Percentiles rank a stretch among this genome's conserved stretches.
phyloP scores from a whole-genome alignment of 768 basidiomycete species.

The Fistulinella prunicolor region DNA sequence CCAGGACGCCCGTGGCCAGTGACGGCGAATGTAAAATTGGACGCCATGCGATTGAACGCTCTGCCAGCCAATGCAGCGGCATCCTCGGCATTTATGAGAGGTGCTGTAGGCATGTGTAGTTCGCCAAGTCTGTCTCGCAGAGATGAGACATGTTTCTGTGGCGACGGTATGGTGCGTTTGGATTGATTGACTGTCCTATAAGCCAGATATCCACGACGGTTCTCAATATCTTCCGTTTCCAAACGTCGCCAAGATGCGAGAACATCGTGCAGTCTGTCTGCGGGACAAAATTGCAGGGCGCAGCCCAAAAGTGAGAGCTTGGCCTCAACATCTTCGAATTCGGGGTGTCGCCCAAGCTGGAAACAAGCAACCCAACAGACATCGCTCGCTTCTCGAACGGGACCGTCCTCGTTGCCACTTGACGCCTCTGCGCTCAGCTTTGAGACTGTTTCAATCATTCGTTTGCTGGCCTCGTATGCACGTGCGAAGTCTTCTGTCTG shows the following conservation, averaged over 20 bases:
- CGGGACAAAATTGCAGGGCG: conserved; percentile 83
- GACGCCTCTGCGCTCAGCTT: conserved; percentile 40
- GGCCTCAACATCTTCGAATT: conserved; percentile 63
- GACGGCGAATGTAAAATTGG: conserved; percentile 69
- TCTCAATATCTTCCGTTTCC: conserved; percentile 61
- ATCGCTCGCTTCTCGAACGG: conserved; percentile 60
- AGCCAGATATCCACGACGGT: conserved; percentile 44
- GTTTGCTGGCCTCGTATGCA: conserved; percentile 68
- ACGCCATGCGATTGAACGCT: conserved; percentile 75
- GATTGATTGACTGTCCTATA: conserved; percentile 17
- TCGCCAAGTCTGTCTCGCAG: conserved; percentile 61
- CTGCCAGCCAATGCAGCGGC: conserved; percentile 75
- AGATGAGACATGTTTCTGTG: conserved; percentile 45
- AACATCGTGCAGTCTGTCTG: conserved; percentile 76
- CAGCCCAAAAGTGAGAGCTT: conserved; percentile 73
- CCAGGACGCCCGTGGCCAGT: conserved; percentile 37
- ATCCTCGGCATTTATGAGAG: conserved; percentile 69
- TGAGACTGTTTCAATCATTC: conserved; percentile 66
- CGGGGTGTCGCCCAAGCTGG: conserved; percentile 80
- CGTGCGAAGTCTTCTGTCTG: conserved; percentile 75
- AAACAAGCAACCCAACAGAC: conserved; percentile 91
- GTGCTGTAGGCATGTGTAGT: conserved; percentile 66
- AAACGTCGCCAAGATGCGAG: conserved; percentile 72
- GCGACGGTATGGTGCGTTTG: conserved; percentile 16
- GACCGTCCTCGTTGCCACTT: conserved; percentile 34